Conservation (phyloP, 192 early-diverging fungal species). For the Diversispora eburnea region DNA sequence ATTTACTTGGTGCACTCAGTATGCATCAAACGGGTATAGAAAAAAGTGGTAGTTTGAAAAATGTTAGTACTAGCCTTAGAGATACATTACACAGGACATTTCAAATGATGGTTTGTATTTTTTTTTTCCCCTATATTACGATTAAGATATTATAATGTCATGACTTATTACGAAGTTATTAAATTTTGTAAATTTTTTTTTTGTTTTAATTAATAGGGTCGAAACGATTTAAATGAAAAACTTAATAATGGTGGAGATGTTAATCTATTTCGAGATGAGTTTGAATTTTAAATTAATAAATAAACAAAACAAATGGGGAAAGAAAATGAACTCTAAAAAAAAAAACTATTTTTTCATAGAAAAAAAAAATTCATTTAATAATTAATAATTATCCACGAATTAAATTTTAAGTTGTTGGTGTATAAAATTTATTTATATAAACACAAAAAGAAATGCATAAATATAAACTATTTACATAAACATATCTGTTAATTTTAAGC, state of each 20-base stretch:
- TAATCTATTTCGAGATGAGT: slow-evolving; percentile 56
- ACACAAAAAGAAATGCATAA: too few relatives aligned
- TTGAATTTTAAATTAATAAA: slow-evolving; percentile 50
- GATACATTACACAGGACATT: slow-evolving; percentile 60
- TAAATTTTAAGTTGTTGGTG: too few relatives aligned
- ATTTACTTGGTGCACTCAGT: slow-evolving; percentile 82
- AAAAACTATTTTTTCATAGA: too few relatives aligned
- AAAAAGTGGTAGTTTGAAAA: slow-evolving; percentile 39
- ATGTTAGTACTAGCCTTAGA: slow-evolving; percentile 63
- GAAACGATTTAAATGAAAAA: slow-evolving; percentile 56
- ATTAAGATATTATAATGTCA: neutral
- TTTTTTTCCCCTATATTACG: neutral
- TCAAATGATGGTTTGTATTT: slow-evolving; percentile 50
- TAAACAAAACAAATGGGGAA: too few relatives aligned
- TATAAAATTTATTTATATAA: too few relatives aligned
- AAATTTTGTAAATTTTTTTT: neutral
- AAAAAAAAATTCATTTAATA: too few relatives aligned
- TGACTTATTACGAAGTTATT: neutral
- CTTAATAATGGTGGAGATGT: slow-evolving; percentile 48
- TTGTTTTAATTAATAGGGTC: slow-evolving; percentile 42
- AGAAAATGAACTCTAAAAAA: too few relatives aligned
- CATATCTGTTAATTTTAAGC: neutral
- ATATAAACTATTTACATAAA: too few relatives aligned
- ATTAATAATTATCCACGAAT: too few relatives aligned
- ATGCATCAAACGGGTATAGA: slow-evolving; percentile 61